Evolutionary conservation across 257 asterid genomes (phyloP), one percentile per base, ranked within the genome.

Genomic region (Solanum bulbocastanum): DNA sequence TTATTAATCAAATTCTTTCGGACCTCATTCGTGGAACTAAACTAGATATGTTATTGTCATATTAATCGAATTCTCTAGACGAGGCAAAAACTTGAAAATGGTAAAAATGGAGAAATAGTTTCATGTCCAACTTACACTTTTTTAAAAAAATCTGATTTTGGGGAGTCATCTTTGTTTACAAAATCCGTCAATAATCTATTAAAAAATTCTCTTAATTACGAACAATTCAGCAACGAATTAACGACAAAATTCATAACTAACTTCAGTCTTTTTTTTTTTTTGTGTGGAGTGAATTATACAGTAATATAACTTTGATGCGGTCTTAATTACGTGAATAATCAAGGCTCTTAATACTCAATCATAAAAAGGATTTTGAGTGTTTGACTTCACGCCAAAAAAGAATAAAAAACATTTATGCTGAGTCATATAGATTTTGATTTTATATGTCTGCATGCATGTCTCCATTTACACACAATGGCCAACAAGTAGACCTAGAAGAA

Each of bases 341-440:
- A 27, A 79, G 37, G n/a, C 65, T 44, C 16, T 42, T 42, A 44
- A 1, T 32, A 69, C 76, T 69, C 60, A 79, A 79, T 16, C 40
- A 79, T 44, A 42, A 79, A 44, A 79, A 44, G 3, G 66, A 27
- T 15, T 79, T 15, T 6, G 40, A 49, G 27, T 79, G 27, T 81
- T 46, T 81, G 68, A 81, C 85, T 81, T 71, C 27, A 46, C 85
- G 68, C 68, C 40, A 49, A 27, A 44, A 81, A 81, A 46, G 65
- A 79, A 42, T 25, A 23, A 18, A 46, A 79, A 79, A 52, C 32
- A 8, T 27, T 25, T 22, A 78, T n/a, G 58, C 37, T 78, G 84
- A 78, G 84, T 79, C 66, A 79, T 27, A 15, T 3, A 79, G 39
- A 79, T 79, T 79, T 79, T 68, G 39, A 79, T 79, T 79, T 79